Evolutionary conservation across 768 basidiomycete species (phyloP).

Genomic region (Solioccasus polychromus): DNA sequence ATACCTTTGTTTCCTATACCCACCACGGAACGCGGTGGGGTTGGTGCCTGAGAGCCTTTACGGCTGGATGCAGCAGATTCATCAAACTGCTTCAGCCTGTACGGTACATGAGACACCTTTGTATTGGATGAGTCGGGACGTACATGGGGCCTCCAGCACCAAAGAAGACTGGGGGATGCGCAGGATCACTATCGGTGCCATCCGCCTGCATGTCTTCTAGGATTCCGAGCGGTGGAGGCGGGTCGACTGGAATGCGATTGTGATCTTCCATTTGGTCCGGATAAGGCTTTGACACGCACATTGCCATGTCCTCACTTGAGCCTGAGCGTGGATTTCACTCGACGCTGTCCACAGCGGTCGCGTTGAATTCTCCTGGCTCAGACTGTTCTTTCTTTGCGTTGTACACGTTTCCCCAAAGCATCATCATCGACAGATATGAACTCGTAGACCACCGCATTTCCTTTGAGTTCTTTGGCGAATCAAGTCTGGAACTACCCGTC

Average conservation of each 20-base stretch:
- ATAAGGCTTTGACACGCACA: too few relatives aligned
- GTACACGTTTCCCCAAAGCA: constrained; percentile 35
- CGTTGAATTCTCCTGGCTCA: constrained; percentile 6
- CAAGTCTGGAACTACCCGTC: constrained; percentile 44
- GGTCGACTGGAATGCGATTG: constrained; percentile 13
- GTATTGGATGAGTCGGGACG: constrained; percentile 19
- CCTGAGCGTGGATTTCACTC: constrained; percentile 30
- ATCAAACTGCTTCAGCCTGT: constrained; percentile 78
- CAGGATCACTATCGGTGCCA: constrained; percentile 10
- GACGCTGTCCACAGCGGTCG: constrained; percentile 25
- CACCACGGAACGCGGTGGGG: constrained; percentile 79
- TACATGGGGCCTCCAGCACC: constrained; percentile 78
- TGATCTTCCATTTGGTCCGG: constrained; percentile 18
- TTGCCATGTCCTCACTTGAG: constrained; percentile 21
- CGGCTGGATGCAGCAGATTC: constrained; percentile 69
- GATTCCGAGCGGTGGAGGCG: constrained; percentile 11
- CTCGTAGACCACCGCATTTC: constrained; percentile 32
- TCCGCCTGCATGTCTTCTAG: constrained; percentile 28
- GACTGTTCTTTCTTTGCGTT: constrained; percentile 33
- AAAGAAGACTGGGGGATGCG: constrained; percentile 54
- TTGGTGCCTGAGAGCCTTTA: constrained; percentile 68
- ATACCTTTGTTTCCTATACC: constrained; percentile 88
- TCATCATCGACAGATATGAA: constrained; percentile 47
- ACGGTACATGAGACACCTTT: neutral
- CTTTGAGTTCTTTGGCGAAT: constrained; percentile 36